Percentiles rank a stretch among this genome's conserved stretches.
Evolutionary conservation across 306 rosid species (phyloP).

Genomic region (Glycine tomentella): DNA sequence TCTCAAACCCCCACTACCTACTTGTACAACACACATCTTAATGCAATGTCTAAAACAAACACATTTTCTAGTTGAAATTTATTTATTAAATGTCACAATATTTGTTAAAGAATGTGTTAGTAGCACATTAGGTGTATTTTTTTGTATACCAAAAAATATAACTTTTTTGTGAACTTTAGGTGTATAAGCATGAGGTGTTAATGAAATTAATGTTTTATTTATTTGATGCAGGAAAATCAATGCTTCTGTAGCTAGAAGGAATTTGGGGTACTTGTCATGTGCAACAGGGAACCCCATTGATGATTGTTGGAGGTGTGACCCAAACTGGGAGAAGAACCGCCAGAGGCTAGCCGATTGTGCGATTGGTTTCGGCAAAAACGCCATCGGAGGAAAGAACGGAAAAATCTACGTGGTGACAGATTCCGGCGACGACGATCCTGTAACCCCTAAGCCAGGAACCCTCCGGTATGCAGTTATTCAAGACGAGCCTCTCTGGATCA

Average conservation of each 20-base stretch:
- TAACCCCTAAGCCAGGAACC: conserved; percentile 87
- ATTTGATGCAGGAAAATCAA: conserved; percentile 63
- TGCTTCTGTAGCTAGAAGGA: conserved; percentile 71
- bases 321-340: conserved; percentile 84
- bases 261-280: conserved; percentile 78
- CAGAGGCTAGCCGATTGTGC: conserved; percentile 94
- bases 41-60: no score
- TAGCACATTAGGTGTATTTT: no score
- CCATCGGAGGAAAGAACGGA: conserved; percentile 84
- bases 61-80: no score
- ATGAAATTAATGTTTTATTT: background rate
- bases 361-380: conserved; percentile 91
- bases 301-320: conserved; percentile 96
- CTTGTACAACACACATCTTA: no score
- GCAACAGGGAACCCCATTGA: conserved; percentile 94
- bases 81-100: no score
- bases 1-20: no score
- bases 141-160: no score
- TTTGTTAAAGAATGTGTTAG: no score
- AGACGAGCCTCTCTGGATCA: conserved; percentile 95
- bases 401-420: conserved; percentile 85
- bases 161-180: no score
- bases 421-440: conserved; percentile 64
- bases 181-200: no score
- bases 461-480: conserved; percentile 87